A percentile compares a stretch with the other conserved stretches of the same genome.
These are phyloP conservation scores for Rhizophora mangle DNA, from an alignment of 345 rosid species.

Conservation along the genomic window DNA sequence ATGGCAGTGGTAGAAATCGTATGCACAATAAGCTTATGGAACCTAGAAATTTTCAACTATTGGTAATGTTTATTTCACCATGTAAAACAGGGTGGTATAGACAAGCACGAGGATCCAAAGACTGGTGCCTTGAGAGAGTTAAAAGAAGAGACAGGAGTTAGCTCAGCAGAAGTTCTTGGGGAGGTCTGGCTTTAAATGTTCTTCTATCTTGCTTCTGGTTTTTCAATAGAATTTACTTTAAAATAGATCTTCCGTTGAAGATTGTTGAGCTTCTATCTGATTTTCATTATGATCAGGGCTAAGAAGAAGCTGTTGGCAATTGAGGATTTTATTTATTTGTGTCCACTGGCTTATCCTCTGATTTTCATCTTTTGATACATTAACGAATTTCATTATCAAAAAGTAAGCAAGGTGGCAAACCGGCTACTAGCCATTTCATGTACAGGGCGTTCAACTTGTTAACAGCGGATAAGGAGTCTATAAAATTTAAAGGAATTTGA, in stretches of 20 bases:
- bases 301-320: too few species aligned
- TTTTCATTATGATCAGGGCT: not conserved
- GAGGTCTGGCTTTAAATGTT: constrained; percentile 51
- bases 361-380: too few species aligned
- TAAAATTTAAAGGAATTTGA: too few species aligned
- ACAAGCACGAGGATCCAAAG: constrained; percentile 80
- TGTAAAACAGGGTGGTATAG: constrained; percentile 70
- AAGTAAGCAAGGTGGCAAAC: too few species aligned
- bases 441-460: too few species aligned
- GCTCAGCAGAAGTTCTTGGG: constrained; percentile 69
- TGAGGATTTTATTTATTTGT: too few species aligned
- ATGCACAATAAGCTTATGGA: too few species aligned
- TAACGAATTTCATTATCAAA: too few species aligned
- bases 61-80: not conserved
- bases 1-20: too few species aligned
- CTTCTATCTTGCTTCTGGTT: not conserved
- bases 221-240: not conserved
- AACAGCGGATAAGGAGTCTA: too few species aligned
- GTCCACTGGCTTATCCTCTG: too few species aligned
- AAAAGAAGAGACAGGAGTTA: constrained; percentile 76
- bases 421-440: too few species aligned
- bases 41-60: not conserved
- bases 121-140: constrained; percentile 76
- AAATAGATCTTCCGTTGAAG: not conserved
- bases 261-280: not conserved